These are phyloP conservation scores for Funneliformis geosporum DNA, from an alignment of 192 early-diverging fungal species.

Conservation along the genomic window DNA sequence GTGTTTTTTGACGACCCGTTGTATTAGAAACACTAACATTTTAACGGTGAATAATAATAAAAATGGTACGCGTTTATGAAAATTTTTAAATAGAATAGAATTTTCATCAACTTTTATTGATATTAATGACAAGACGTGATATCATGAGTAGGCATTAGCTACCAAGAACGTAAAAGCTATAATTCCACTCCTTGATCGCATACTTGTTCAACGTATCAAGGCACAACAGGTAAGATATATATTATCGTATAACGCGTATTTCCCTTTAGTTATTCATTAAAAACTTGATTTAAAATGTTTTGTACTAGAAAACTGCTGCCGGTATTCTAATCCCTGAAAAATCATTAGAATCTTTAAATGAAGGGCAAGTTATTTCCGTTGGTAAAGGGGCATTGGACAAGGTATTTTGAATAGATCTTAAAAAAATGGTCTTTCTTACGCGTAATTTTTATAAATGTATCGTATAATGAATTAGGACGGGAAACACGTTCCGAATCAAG, in stretches of 20 bases:
- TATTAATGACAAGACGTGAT: too few species aligned
- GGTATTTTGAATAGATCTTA: slow-evolving; percentile 26
- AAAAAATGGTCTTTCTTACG: not conserved
- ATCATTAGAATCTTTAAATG: slow-evolving; percentile 96
- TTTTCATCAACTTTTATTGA: not conserved
- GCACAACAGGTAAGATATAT: slow-evolving; percentile 67
- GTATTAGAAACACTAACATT: not conserved
- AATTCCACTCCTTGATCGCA: slow-evolving; percentile 96
- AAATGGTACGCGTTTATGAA: slow-evolving; percentile 21
- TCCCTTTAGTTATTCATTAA: not conserved
- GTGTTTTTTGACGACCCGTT: not conserved
- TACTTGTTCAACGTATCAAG: slow-evolving; percentile 97
- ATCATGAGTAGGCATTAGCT: slow-evolving; percentile 31
- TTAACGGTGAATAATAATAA: slow-evolving; percentile 1
- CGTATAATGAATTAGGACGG: slow-evolving; percentile 65
- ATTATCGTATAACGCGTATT: not conserved
- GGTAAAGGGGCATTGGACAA: slow-evolving; percentile 90
- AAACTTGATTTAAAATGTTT: not conserved
- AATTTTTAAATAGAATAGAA: not conserved
- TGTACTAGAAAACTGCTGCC: slow-evolving; percentile 84
- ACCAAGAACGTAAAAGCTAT: slow-evolving; percentile 72
- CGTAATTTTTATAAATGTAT: slow-evolving; percentile 1
- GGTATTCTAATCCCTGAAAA: slow-evolving; percentile 99
- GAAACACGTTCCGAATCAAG: slow-evolving; percentile 72
- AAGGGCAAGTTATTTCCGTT: slow-evolving; percentile 91